phyloP scores from a whole-genome alignment of 148 eudicot species.

The Arbutus unedo region DNA sequence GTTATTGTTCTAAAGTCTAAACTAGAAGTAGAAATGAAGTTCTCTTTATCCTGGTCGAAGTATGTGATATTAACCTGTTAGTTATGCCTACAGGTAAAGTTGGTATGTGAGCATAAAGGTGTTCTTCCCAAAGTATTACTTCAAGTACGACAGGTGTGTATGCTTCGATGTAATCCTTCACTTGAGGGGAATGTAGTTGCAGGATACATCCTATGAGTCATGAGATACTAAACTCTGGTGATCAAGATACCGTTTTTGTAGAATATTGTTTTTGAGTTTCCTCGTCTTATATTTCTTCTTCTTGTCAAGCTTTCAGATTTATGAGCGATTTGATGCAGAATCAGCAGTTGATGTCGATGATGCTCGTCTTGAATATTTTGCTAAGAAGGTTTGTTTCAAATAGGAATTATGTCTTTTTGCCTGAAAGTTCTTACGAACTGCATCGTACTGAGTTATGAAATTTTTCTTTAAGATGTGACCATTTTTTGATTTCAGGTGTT shows the following conservation, averaged over 20 bases:
- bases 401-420: not conserved
- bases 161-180: not conserved
- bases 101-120: slow-evolving; percentile 70
- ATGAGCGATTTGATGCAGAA: slow-evolving; percentile 74
- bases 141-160: slow-evolving; percentile 75
- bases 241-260: not conserved
- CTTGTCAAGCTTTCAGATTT: slow-evolving; percentile 47
- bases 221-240: not conserved
- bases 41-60: not conserved
- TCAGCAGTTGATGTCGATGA: slow-evolving; percentile 68
- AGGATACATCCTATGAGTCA: not conserved
- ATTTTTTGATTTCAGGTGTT: slow-evolving; percentile 65
- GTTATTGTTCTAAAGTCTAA: not conserved
- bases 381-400: slow-evolving; percentile 52
- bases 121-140: slow-evolving; percentile 78
- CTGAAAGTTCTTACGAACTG: not conserved
- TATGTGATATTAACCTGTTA: not conserved
- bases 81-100: slow-evolving; percentile 55
- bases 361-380: slow-evolving; percentile 76
- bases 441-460: not conserved
- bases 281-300: slow-evolving; percentile 4
- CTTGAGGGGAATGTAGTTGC: not conserved
- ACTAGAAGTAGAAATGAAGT: not conserved
- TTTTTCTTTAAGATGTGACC: not conserved
- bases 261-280: not conserved